Percentiles rank a stretch among this genome's conserved stretches.
phyloP scores from a whole-genome alignment of 805 yeast genomes.

The Candida alai region DNA sequence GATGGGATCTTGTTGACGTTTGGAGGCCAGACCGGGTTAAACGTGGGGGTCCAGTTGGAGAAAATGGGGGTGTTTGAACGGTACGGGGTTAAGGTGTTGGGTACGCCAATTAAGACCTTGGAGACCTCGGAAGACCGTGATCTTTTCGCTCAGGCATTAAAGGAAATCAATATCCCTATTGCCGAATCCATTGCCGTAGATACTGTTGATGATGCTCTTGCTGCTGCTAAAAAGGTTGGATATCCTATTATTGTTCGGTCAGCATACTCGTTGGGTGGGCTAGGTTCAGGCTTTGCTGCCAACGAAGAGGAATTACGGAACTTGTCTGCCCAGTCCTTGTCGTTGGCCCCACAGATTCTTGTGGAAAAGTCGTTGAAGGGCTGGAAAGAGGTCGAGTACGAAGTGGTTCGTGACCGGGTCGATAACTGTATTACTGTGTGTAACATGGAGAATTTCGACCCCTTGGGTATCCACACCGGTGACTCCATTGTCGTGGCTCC shows the following conservation, averaged over 20 bases:
- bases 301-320: slow-evolving; percentile 79
- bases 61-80: slow-evolving; percentile 92
- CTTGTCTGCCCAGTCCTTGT: slow-evolving; percentile 83
- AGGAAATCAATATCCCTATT: slow-evolving; percentile 92
- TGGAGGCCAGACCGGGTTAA: slow-evolving; percentile 98
- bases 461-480: slow-evolving; percentile 97
- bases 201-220: slow-evolving; percentile 85
- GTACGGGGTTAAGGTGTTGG: slow-evolving; percentile 89
- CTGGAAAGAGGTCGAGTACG: slow-evolving; percentile 98
- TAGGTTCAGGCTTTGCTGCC: slow-evolving; percentile 95
- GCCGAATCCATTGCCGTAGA: slow-evolving; percentile 97
- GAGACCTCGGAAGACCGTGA: slow-evolving; percentile 98
- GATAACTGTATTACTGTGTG: slow-evolving; percentile 98
- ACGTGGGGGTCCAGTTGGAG: slow-evolving; percentile 92
- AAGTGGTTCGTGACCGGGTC: slow-evolving; percentile 94
- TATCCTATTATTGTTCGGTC: slow-evolving; percentile 97
- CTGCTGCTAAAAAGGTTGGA: slow-evolving; percentile 85
- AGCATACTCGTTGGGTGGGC: slow-evolving; percentile 95
- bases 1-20: slow-evolving; percentile 94
- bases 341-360: slow-evolving; percentile 89
- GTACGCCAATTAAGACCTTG: slow-evolving; percentile 94
- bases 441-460: slow-evolving; percentile 99
- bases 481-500: slow-evolving; percentile 99
- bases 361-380: slow-evolving; percentile 97
- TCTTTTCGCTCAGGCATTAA: slow-evolving; percentile 88